Evolutionary conservation across 2,329 filamentous ascomycete genomes (phyloP), one percentile per base, ranked within the genome.

Genomic region (Dryadomyces quercivorus): DNA sequence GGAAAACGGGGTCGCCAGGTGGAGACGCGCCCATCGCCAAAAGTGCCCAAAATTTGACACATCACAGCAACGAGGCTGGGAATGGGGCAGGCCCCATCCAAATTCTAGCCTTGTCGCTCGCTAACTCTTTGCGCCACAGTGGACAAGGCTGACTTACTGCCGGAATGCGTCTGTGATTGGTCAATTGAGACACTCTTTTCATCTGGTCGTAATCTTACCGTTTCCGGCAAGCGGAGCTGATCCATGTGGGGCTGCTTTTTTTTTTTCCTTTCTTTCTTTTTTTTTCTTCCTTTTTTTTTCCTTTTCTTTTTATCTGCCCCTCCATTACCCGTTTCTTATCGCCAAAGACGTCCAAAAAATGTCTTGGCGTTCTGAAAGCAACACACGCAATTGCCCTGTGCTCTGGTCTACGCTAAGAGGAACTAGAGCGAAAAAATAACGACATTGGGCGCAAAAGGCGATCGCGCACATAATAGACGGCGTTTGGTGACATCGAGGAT

Each of bases 321-420:
- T 51, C 21, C 50, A 15, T 13, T 34, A n/a, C 26, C 7, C n/a
- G 13, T 6, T 46, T 22, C 20, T 44, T 52, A 52, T 52, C 40
- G 44, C 38, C 38, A 21, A 21, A 10, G 31, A 18, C n/a, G 13
- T n/a, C 5, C 22, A 16, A 10, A 10, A 9, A 4, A 8, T 15
- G 5, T 43, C 31, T 45, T 52, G 51, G 31, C 43, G 51, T 52
- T 46, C 51, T 47, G 51, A 52, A 18, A 52, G 26, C 26, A 52
- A 52, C 50, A 36, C 50, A 34, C 42, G 13, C 21, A 40, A 26
- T 15, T 9, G 20, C 5, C 42, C 7, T 20, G 16, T n/a, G 42
- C n/a, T 8, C 18, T 44, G 12, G 48, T n/a, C 36, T 5, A 8
- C 38, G 21, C 42, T 10, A 44, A 51, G n/a, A 45, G 7, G 34